These are phyloP conservation scores for Cornus controversa DNA, from an alignment of 148 eudicot genomes.

Conservation along the genomic window DNA sequence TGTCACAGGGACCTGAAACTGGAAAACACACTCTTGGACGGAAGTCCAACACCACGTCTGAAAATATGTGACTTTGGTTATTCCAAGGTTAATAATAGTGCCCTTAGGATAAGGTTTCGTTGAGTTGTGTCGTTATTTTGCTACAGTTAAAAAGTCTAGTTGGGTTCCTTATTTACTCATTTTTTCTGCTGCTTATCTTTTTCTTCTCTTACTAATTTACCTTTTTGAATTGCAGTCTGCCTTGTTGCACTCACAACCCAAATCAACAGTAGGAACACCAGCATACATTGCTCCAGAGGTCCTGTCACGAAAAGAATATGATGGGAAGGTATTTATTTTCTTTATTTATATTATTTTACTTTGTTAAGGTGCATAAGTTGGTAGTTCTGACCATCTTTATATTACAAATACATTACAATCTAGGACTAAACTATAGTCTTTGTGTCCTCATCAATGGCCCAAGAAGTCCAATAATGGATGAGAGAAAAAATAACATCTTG, in stretches of 20 bases:
- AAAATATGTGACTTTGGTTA: constrained; percentile 96
- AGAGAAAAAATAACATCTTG: neutral
- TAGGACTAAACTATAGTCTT: neutral
- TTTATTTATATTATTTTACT: too few species aligned
- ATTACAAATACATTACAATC: neutral
- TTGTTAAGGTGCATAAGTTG: too few species aligned
- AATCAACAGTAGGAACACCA: constrained; percentile 95
- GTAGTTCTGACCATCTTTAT: neutral
- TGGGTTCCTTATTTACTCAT: neutral
- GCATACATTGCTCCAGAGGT: constrained; percentile 97
- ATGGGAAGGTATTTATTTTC: constrained; percentile 64
- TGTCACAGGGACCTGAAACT: constrained; percentile 94
- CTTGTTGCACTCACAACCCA: constrained; percentile 88
- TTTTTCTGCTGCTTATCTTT: neutral
- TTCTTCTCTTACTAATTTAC: neutral
- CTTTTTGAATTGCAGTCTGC: constrained; percentile 45
- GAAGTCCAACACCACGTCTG: constrained; percentile 77
- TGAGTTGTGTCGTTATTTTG: neutral
- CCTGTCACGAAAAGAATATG: constrained; percentile 81
- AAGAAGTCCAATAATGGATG: neutral
- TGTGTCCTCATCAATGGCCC: neutral
- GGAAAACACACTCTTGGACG: constrained; percentile 92
- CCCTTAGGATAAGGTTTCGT: neutral
- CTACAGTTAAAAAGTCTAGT: neutral
- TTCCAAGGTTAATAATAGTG: constrained; percentile 57